These are phyloP conservation scores for Bisporella sp. DNA, from an alignment of 2,329 filamentous ascomycete genomes.

Conservation along the genomic window DNA sequence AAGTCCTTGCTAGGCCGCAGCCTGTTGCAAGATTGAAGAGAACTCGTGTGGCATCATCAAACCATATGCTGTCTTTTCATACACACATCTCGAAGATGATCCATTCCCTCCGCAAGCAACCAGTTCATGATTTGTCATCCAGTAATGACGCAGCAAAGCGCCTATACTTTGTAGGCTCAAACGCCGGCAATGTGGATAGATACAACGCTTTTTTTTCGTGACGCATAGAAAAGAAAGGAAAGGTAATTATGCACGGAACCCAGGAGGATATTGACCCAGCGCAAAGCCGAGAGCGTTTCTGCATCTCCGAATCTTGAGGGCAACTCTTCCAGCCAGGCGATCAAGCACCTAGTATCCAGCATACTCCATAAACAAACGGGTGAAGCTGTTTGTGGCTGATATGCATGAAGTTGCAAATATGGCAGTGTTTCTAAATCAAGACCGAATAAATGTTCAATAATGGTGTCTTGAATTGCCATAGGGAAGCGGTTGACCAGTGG, in stretches of 20 bases:
- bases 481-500: neutral
- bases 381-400: slow-evolving; percentile 5
- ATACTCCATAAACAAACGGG: neutral
- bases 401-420: slow-evolving; percentile 14
- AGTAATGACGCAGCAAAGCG: neutral
- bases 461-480: slow-evolving; percentile 7
- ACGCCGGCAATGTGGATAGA: neutral
- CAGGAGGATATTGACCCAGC: neutral
- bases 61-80: neutral
- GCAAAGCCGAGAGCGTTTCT: slow-evolving; percentile 24
- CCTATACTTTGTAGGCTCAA: neutral
- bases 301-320: slow-evolving; percentile 18
- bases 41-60: neutral
- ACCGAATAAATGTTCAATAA: slow-evolving; percentile 6
- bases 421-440: slow-evolving; percentile 16
- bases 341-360: neutral
- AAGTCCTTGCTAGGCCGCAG: neutral
- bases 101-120: neutral
- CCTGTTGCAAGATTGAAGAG: neutral
- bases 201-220: neutral
- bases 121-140: neutral
- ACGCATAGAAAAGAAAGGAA: neutral
- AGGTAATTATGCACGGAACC: neutral
- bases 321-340: neutral
- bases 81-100: neutral